Evolutionary conservation across 2,329 filamentous ascomycete species (phyloP).

Genomic region (Exophiala lecanii-corni): DNA sequence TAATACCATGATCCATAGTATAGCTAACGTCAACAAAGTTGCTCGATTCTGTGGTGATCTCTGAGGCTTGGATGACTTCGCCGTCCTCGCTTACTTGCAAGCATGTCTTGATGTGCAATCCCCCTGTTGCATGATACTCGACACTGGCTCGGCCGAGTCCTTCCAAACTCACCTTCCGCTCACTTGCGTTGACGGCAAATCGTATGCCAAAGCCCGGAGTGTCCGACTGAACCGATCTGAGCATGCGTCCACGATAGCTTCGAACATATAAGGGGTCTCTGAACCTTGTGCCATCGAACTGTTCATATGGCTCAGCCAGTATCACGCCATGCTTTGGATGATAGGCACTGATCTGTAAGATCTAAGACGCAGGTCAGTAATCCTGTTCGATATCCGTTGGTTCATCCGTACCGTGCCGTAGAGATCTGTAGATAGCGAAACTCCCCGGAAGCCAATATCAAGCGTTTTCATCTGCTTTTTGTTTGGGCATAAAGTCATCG

Average conservation of each 20-base stretch:
- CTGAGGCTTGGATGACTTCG: slow-evolving; percentile 9
- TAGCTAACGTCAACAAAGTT: slow-evolving; percentile 2
- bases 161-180: not conserved
- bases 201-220: slow-evolving; percentile 11
- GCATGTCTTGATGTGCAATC: slow-evolving; percentile 7
- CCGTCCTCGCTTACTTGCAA: slow-evolving; percentile 7
- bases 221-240: slow-evolving; percentile 7
- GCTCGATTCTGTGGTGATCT: slow-evolving; percentile 5
- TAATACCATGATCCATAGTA: slow-evolving; percentile 11
- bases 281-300: slow-evolving; percentile 15
- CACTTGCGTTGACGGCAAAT: slow-evolving; percentile 6
- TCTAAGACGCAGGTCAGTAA: slow-evolving; percentile 6
- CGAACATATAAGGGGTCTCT: slow-evolving; percentile 11
- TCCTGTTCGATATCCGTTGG: not conserved
- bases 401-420: slow-evolving; percentile 10
- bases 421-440: slow-evolving; percentile 12
- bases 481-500: no score
- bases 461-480: no score
- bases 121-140: not conserved
- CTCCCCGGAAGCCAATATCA: slow-evolving; percentile 15
- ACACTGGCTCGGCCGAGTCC: slow-evolving; percentile 10
- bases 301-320: slow-evolving; percentile 12
- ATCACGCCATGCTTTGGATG: slow-evolving; percentile 15
- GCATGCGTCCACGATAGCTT: slow-evolving; percentile 11
- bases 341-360: slow-evolving; percentile 13